phyloP scores from a whole-genome alignment of 768 basidiomycete species.

The Mycena pura region DNA sequence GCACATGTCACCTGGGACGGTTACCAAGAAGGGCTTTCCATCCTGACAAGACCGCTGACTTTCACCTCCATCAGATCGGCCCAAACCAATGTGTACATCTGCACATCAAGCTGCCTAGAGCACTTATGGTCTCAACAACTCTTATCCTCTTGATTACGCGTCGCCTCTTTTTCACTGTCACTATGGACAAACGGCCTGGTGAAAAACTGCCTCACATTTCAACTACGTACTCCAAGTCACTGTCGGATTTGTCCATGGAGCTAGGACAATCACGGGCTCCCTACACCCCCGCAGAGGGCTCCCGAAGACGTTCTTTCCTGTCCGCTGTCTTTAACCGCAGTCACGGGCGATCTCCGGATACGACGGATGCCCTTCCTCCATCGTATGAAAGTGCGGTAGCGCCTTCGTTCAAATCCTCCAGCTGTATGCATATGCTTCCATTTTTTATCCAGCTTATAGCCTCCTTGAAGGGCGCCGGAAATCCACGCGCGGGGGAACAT shows the following conservation, averaged over 20 bases:
- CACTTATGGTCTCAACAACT: neutral
- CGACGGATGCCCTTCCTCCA: conserved; percentile 8
- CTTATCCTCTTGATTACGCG: neutral
- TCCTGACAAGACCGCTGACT: too few relatives aligned
- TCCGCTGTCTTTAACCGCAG: conserved; percentile 10
- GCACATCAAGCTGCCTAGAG: neutral
- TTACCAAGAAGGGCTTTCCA: too few relatives aligned
- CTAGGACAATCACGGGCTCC: neutral
- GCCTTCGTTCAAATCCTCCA: neutral
- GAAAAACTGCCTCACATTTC: neutral
- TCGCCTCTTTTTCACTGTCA: neutral
- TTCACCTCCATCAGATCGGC: neutral
- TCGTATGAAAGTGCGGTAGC: conserved; percentile 13
- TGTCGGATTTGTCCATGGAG: neutral
- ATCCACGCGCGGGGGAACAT: conserved; percentile 22
- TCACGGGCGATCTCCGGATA: conserved; percentile 21
- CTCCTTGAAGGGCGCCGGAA: conserved; percentile 12
- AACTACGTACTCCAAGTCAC: neutral
- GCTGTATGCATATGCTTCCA: neutral
- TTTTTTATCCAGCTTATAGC: neutral
- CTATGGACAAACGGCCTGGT: too few relatives aligned
- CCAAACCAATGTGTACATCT: neutral
- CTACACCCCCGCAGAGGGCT: neutral
- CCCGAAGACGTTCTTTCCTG: conserved; percentile 17
- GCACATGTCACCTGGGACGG: too few relatives aligned